A percentile compares a stretch with the other conserved stretches of the same genome.
phyloP scores from a whole-genome alignment of 805 yeast genomes.

The Starmerella bacillaris region DNA sequence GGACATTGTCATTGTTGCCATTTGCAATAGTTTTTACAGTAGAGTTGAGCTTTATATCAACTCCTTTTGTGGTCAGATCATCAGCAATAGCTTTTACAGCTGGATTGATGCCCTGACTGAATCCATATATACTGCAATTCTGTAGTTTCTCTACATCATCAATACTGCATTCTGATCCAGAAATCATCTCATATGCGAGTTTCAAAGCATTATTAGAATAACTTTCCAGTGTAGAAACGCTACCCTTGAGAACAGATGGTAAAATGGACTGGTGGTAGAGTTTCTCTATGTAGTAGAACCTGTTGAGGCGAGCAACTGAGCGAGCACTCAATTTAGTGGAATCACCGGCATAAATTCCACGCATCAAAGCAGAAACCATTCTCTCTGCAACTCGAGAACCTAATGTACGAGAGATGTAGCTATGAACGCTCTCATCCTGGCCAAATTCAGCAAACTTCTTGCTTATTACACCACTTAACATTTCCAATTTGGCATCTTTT shows the following conservation, averaged over 20 bases:
- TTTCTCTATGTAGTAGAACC: slow-evolving; percentile 38
- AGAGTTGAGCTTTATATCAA: slow-evolving; percentile 13
- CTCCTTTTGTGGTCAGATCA: slow-evolving; percentile 13
- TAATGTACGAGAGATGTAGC: slow-evolving; percentile 52
- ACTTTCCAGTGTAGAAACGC: slow-evolving; percentile 18
- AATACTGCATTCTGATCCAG: background rate
- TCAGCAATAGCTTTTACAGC: slow-evolving; percentile 17
- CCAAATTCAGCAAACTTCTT: slow-evolving; percentile 12
- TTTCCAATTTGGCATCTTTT: slow-evolving; percentile 40
- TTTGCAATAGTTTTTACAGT: slow-evolving; percentile 7
- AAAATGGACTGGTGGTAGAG: slow-evolving; percentile 34
- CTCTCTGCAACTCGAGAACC: slow-evolving; percentile 37
- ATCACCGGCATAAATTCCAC: slow-evolving; percentile 90
- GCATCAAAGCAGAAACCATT: slow-evolving; percentile 61
- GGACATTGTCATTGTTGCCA: slow-evolving; percentile 1
- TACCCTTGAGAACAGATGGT: slow-evolving; percentile 27
- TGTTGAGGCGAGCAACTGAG: slow-evolving; percentile 34
- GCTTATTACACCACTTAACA: slow-evolving; percentile 22
- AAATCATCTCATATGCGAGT: slow-evolving; percentile 10
- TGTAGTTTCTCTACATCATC: slow-evolving; percentile 1
- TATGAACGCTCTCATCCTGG: slow-evolving; percentile 54
- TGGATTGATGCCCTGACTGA: slow-evolving; percentile 19
- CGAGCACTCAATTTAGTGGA: slow-evolving; percentile 44
- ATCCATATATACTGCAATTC: slow-evolving; percentile 15
- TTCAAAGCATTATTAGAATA: slow-evolving; percentile 18